Evolutionary conservation across 1,284 basidiomycete species (phyloP).

Genomic region (Fistulinella cinereoalba): DNA sequence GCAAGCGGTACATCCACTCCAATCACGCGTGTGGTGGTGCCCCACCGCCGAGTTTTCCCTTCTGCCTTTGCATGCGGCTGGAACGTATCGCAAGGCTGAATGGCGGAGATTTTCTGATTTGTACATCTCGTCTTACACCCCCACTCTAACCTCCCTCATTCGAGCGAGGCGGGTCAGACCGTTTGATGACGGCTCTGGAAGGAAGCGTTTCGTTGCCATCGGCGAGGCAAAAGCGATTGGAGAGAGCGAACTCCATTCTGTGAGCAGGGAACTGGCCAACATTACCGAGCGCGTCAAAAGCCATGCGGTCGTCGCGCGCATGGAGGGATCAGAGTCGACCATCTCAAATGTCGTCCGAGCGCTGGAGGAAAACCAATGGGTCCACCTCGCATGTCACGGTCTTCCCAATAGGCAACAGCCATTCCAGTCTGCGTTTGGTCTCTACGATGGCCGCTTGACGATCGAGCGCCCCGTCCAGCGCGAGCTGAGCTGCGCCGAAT

Average conservation of each 20-base stretch:
- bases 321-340: background rate
- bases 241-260: background rate
- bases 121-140: slow-evolving; percentile 35
- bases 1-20: background rate
- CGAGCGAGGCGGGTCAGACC: slow-evolving; percentile 13
- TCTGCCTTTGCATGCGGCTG: slow-evolving; percentile 22
- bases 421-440: slow-evolving; percentile 22
- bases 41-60: slow-evolving; percentile 17
- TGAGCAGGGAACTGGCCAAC: background rate
- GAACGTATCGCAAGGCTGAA: slow-evolving; percentile 8
- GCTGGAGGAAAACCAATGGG: slow-evolving; percentile 10
- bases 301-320: background rate
- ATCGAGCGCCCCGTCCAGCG: slow-evolving; percentile 23
- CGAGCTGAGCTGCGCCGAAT: slow-evolving; percentile 22
- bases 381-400: slow-evolving; percentile 22
- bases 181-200: background rate
- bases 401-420: slow-evolving; percentile 8
- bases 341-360: slow-evolving; percentile 1
- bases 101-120: slow-evolving; percentile 18
- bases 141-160: slow-evolving; percentile 29
- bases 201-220: background rate
- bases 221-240: background rate
- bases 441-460: slow-evolving; percentile 18
- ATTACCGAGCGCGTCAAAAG: background rate
- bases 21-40: background rate